A percentile compares a stretch with the other conserved stretches of the same genome.
phyloP scores from a whole-genome alignment of 129 eudicot genomes.

The Tagetes erecta region DNA sequence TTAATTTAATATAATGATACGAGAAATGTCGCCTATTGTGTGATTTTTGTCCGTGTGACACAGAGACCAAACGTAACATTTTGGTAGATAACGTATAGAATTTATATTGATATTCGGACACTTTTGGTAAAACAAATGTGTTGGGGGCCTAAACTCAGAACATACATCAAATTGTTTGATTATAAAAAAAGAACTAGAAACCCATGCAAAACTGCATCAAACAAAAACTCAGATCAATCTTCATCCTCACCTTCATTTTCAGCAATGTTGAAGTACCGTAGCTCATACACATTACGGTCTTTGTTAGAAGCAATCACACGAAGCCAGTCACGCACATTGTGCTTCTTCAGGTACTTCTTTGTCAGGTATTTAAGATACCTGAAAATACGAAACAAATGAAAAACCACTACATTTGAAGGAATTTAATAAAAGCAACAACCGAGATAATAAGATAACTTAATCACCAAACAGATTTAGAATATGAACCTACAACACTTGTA shows the following conservation, averaged over 20 bases:
- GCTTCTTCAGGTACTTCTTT: constrained; percentile 41
- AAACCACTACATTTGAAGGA: not conserved
- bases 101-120: no score
- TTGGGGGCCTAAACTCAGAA: not conserved
- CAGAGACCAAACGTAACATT: no score
- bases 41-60: no score
- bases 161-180: not conserved
- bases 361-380: constrained; percentile 38
- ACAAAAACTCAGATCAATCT: constrained; percentile 10
- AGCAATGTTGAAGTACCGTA: constrained; percentile 40
- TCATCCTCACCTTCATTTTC: constrained; percentile 47
- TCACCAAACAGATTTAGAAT: no score
- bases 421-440: not conserved
- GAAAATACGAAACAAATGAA: not conserved
- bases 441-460: no score
- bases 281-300: constrained; percentile 36
- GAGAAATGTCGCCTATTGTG: no score
- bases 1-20: no score
- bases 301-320: constrained; percentile 41
- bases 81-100: no score
- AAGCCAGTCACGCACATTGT: constrained; percentile 40
- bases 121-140: not conserved
- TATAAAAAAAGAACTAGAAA: not conserved
- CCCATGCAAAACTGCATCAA: not conserved
- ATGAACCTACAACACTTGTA: no score